A percentile compares a stretch with the other conserved stretches of the same genome.
phyloP scores from a whole-genome alignment of 768 basidiomycete genomes.

The Mycena rebaudengoi region DNA sequence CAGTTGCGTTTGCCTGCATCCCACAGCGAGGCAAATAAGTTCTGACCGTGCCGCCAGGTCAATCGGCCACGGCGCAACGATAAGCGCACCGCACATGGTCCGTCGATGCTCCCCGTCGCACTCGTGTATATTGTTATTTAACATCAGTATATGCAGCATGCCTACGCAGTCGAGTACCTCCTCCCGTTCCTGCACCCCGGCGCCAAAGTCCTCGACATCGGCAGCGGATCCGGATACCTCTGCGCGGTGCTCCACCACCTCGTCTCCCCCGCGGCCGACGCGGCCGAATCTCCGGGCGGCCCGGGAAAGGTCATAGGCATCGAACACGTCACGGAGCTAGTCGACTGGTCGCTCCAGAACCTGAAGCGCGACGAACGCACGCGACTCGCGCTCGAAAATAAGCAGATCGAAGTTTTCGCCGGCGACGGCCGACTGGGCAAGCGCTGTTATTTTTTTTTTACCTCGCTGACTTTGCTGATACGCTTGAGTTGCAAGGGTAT shows the following conservation, averaged over 20 bases:
- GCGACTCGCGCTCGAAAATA: conserved; percentile 55
- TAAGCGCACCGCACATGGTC: conserved; percentile 98
- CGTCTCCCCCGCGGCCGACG: conserved; percentile 31
- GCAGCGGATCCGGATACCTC: conserved; percentile 89
- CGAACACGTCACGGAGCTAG: conserved; percentile 87
- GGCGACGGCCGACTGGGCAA: conserved; percentile 86
- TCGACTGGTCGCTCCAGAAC: conserved; percentile 74
- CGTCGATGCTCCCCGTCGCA: conserved; percentile 10
- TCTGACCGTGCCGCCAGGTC: conserved; percentile 50
- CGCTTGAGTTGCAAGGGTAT: conserved; percentile 40
- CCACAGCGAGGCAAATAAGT: not conserved
- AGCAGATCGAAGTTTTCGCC: conserved; percentile 66
- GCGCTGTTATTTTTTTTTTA: not conserved
- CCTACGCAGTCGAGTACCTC: conserved; percentile 83
- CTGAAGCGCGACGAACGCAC: conserved; percentile 71
- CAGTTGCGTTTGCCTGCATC: conserved; percentile 54
- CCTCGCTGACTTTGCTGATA: not conserved
- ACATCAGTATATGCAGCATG: conserved; percentile 67
- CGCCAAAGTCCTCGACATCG: conserved; percentile 86
- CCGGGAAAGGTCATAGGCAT: conserved; percentile 82
- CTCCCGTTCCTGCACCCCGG: conserved; percentile 76
- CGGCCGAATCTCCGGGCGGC: conserved; percentile 5
- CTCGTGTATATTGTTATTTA: not conserved
- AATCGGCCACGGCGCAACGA: conserved; percentile 89
- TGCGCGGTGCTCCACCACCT: conserved; percentile 84